Conservation (phyloP, 164 flowering plant species). For the Umbilicus rupestris region DNA sequence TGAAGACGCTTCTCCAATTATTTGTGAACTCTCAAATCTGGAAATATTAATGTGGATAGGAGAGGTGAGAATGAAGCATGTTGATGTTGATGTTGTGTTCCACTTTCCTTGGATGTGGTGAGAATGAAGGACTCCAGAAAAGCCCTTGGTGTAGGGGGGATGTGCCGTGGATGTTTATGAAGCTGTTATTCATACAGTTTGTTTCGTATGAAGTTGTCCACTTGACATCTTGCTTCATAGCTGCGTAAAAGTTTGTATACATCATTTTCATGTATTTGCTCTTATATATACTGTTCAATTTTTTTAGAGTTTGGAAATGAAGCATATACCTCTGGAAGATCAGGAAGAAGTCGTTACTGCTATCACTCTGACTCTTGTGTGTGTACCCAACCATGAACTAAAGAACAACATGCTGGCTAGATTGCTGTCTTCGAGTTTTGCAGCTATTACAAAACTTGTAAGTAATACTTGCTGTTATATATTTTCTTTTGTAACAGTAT, state of each 20-base stretch:
- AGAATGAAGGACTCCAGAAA: background rate
- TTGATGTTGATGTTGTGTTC: background rate
- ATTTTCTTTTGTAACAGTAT: background rate
- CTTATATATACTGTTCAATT: background rate
- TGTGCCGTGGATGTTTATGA: background rate
- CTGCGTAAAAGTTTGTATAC: background rate
- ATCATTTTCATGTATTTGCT: background rate
- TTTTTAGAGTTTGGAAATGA: constrained; percentile 60
- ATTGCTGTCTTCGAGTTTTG: constrained; percentile 69
- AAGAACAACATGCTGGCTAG: constrained; percentile 57
- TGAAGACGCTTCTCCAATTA: constrained; percentile 67
- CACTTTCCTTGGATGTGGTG: background rate
- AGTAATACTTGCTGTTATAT: constrained; percentile 15
- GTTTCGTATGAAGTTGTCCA: no score
- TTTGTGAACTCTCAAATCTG: constrained; percentile 68
- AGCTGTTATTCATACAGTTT: background rate
- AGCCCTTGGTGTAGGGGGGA: background rate
- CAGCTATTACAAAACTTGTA: constrained; percentile 71
- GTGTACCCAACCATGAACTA: constrained; percentile 55
- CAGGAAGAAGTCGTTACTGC: constrained; percentile 83
- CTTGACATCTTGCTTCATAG: background rate
- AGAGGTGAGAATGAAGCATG: no score
- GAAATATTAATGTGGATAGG: constrained; percentile 85
- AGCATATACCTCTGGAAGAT: constrained; percentile 57
- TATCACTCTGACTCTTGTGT: constrained; percentile 55